phyloP scores from a whole-genome alignment of 2,329 filamentous ascomycete species.

The Talaromyces sp. region DNA sequence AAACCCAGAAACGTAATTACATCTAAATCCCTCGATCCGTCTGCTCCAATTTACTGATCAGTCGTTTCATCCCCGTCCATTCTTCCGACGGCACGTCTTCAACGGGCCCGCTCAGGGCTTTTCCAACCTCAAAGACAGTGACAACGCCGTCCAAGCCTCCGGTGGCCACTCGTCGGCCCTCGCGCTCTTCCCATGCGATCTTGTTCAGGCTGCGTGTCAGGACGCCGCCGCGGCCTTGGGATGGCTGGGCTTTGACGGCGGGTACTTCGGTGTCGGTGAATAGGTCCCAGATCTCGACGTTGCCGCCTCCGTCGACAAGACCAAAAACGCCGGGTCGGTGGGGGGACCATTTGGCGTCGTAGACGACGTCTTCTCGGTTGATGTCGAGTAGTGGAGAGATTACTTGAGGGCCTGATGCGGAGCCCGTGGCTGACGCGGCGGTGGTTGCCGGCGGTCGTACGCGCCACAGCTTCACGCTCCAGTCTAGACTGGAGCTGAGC shows the following conservation, averaged over 20 bases:
- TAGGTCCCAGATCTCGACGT: constrained; percentile 91
- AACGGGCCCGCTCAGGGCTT: constrained; percentile 70
- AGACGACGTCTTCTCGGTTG: constrained; percentile 90
- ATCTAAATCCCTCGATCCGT: constrained; percentile 29
- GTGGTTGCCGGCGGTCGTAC: constrained; percentile 54
- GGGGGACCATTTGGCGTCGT: constrained; percentile 93
- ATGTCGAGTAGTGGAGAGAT: constrained; percentile 81
- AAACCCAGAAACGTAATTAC: neutral
- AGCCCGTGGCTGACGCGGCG: constrained; percentile 30
- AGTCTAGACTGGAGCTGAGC: constrained; percentile 86
- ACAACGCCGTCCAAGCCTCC: constrained; percentile 88
- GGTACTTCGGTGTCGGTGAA: constrained; percentile 90
- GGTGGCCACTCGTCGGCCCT: constrained; percentile 80
- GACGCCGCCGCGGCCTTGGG: constrained; percentile 54
- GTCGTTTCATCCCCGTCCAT: constrained; percentile 87
- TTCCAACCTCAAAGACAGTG: constrained; percentile 81
- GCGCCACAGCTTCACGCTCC: constrained; percentile 97
- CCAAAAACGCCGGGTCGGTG: constrained; percentile 92
- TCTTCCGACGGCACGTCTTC: constrained; percentile 80
- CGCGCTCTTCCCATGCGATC: constrained; percentile 84
- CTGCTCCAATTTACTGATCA: constrained; percentile 69
- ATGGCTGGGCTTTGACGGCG: constrained; percentile 71
- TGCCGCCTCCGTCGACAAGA: constrained; percentile 86
- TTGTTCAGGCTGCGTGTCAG: constrained; percentile 87
- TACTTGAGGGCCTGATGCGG: constrained; percentile 34